These are phyloP conservation scores for Irpex rosettiformis DNA, from an alignment of 1,284 basidiomycete species.

Conservation along the genomic window DNA sequence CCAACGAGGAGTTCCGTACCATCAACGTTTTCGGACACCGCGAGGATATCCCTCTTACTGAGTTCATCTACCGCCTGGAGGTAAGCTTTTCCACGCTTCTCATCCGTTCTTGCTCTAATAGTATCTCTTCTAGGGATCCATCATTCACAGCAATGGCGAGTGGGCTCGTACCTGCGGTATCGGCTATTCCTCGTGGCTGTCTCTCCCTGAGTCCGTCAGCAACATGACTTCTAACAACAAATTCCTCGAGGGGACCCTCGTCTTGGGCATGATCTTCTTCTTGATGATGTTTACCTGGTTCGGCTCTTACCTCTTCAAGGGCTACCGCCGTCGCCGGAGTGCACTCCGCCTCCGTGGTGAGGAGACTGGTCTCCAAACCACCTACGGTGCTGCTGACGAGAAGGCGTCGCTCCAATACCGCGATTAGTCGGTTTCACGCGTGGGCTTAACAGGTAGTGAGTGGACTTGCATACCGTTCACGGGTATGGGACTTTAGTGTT, in stretches of 20 bases:
- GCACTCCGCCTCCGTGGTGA: conserved; percentile 50
- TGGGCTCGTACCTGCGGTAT: conserved; percentile 59
- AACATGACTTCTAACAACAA: conserved; percentile 27
- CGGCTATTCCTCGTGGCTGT: conserved; percentile 33
- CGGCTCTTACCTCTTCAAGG: conserved; percentile 37
- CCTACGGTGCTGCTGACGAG: conserved; percentile 14
- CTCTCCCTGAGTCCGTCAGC: conserved; percentile 24
- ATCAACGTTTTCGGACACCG: conserved; percentile 68
- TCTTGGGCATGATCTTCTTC: conserved; percentile 38
- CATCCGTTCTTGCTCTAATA: conserved; percentile 1
- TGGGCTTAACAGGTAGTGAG: not conserved
- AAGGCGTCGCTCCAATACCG: conserved; percentile 3
- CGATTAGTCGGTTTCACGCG: not conserved
- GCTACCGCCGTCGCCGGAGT: conserved; percentile 36
- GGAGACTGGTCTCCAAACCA: conserved; percentile 28
- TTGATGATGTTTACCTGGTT: conserved; percentile 38
- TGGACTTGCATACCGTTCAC: not conserved
- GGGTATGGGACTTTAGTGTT: not conserved
- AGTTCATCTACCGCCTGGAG: conserved; percentile 76
- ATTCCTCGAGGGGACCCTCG: conserved; percentile 42
- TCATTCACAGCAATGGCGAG: conserved; percentile 64
- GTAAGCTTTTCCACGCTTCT: conserved; percentile 32
- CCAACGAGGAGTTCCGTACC: conserved; percentile 52
- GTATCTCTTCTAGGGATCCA: conserved; percentile 43
- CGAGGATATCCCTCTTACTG: conserved; percentile 68